These are phyloP conservation scores for Lepidium aucheri DNA, from an alignment of 345 rosid species.

Conservation along the genomic window DNA sequence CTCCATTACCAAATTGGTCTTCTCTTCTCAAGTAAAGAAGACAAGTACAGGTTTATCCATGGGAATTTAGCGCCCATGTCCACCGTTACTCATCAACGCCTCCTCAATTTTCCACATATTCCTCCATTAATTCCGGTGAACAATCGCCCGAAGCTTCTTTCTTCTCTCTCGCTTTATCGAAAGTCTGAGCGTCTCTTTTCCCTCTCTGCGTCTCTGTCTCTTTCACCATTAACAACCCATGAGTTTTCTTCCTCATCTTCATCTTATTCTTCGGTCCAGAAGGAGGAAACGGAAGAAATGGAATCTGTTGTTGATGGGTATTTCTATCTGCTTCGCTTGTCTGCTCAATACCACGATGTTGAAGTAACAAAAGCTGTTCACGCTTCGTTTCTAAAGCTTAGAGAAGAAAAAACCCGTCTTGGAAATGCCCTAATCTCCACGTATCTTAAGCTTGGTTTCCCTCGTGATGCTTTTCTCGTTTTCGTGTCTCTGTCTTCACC, in stretches of 20 bases:
- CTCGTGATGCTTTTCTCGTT: slow-evolving; percentile 42
- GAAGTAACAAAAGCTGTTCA: slow-evolving; percentile 54
- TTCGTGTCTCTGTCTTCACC: slow-evolving; percentile 44
- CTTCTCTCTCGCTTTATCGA: slow-evolving; percentile 17
- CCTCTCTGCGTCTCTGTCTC: slow-evolving; percentile 15
- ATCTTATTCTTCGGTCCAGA: not conserved
- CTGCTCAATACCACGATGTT: slow-evolving; percentile 38
- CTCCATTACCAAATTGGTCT: not conserved
- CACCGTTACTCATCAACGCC: slow-evolving; percentile 31
- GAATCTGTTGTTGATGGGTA: slow-evolving; percentile 23
- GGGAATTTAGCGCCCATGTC: slow-evolving; percentile 38
- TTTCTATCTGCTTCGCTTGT: slow-evolving; percentile 40
- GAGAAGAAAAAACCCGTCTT: slow-evolving; percentile 31
- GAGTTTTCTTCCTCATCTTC: slow-evolving; percentile 1
- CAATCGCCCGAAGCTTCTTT: not conserved
- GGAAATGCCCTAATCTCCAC: slow-evolving; percentile 49
- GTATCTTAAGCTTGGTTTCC: slow-evolving; percentile 56
- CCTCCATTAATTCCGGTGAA: slow-evolving; percentile 6
- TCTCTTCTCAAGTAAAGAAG: not conserved
- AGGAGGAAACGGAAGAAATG: slow-evolving; percentile 5
- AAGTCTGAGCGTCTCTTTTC: slow-evolving; percentile 16
- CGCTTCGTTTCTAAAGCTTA: slow-evolving; percentile 48
- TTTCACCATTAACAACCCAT: slow-evolving; percentile 9
- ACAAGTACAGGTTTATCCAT: slow-evolving; percentile 18
- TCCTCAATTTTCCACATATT: slow-evolving; percentile 23